phyloP scores from a whole-genome alignment of 345 rosid species.

The Nasturtium officinale region DNA sequence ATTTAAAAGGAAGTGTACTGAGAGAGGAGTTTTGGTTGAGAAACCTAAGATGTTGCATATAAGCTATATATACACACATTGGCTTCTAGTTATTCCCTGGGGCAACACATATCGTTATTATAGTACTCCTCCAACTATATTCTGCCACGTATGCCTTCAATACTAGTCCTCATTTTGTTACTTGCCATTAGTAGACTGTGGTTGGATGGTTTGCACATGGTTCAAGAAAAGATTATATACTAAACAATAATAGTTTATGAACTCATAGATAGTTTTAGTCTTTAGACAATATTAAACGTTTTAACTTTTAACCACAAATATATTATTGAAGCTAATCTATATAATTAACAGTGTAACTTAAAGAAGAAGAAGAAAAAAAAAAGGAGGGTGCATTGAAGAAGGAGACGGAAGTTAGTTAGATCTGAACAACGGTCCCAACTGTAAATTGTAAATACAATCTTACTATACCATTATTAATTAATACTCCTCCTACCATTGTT shows the following conservation, averaged over 20 bases:
- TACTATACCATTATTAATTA: background rate
- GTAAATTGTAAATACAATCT: conserved; percentile 28
- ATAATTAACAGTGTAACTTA: background rate
- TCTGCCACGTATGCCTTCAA: conserved; percentile 6
- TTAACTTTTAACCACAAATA: conserved; percentile 7
- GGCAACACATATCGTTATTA: background rate
- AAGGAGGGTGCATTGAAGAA: conserved; percentile 51
- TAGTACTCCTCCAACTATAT: background rate
- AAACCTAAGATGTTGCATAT: conserved; percentile 38
- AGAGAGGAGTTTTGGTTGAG: conserved; percentile 45
- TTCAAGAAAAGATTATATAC: conserved; percentile 2
- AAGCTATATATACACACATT: conserved; percentile 44
- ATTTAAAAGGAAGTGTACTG: conserved; percentile 10
- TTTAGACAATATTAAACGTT: background rate
- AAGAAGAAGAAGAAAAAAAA: too few relatives aligned
- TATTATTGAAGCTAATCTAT: background rate
- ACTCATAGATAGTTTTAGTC: background rate
- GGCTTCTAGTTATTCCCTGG: conserved; percentile 24
- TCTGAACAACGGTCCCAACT: conserved; percentile 44
- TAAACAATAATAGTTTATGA: background rate
- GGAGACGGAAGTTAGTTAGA: conserved; percentile 23
- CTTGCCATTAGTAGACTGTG: conserved; percentile 17
- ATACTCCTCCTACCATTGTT: conserved; percentile 3
- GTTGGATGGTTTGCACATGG: conserved; percentile 34
- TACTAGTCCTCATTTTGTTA: background rate